phyloP scores from a whole-genome alignment of 2,329 filamentous ascomycete genomes.

The Colletotrichum abscissum region DNA sequence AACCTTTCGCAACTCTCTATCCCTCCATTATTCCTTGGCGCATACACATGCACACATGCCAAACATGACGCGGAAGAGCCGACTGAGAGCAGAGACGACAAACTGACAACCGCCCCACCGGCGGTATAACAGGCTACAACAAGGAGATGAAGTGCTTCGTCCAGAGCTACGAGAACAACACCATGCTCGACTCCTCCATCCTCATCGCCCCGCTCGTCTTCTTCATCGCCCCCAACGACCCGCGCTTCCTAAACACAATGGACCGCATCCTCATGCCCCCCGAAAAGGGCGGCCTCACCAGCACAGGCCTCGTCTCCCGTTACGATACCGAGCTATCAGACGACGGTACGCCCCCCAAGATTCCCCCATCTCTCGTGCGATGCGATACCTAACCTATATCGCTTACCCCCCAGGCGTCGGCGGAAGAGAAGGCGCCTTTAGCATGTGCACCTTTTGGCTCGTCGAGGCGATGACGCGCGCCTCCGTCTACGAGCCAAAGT shows the following conservation, averaged over 20 bases:
- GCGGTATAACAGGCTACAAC: slow-evolving; percentile 68
- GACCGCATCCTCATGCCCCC: slow-evolving; percentile 77
- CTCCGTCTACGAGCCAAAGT: slow-evolving; percentile 72
- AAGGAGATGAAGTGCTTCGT: slow-evolving; percentile 75
- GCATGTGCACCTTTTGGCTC: slow-evolving; percentile 87
- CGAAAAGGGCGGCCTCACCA: slow-evolving; percentile 80
- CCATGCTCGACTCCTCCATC: slow-evolving; percentile 78
- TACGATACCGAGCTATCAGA: slow-evolving; percentile 77
- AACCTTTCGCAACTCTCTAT: neutral
- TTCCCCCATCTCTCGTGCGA: neutral
- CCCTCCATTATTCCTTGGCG: no score
- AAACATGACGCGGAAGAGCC: neutral
- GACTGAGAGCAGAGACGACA: neutral
- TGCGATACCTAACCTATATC: no score
- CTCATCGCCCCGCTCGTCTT: slow-evolving; percentile 83
- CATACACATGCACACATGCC: no score
- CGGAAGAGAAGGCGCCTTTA: slow-evolving; percentile 80
- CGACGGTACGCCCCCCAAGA: slow-evolving; percentile 65
- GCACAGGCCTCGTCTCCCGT: slow-evolving; percentile 79
- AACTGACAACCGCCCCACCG: neutral
- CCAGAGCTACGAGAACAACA: slow-evolving; percentile 80
- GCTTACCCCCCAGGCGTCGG: slow-evolving; percentile 68
- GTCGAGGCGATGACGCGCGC: slow-evolving; percentile 82
- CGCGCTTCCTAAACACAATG: slow-evolving; percentile 78
- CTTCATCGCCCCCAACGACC: slow-evolving; percentile 82